A percentile compares a stretch with the other conserved stretches of the same genome.
Evolutionary conservation across 306 rosid genomes (phyloP).

Genomic region (Betula pendula): DNA sequence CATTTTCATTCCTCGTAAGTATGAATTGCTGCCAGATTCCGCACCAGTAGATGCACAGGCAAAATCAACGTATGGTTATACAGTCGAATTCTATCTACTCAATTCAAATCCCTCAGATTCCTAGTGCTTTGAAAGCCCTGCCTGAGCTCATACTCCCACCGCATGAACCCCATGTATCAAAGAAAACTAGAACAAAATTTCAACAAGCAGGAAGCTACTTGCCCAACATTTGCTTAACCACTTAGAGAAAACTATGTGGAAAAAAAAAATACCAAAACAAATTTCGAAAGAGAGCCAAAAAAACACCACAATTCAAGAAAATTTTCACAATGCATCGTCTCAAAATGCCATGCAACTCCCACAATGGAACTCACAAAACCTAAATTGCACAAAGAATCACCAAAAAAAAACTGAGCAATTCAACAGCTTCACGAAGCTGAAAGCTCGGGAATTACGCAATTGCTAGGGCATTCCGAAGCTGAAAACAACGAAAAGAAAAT

Average conservation of each 20-base stretch:
- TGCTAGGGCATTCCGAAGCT: constrained; percentile 18
- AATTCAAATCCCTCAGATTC: constrained; percentile 3
- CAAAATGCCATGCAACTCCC: constrained; percentile 18
- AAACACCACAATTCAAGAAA: constrained; percentile 27
- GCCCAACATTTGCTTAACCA: constrained; percentile 12
- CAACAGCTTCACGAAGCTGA: constrained; percentile 20
- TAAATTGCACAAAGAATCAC: constrained; percentile 7
- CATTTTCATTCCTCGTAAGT: neutral
- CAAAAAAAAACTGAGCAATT: constrained; percentile 19
- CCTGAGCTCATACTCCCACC: constrained; percentile 3
- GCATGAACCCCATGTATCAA: neutral
- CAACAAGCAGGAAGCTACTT: neutral
- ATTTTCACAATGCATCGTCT: constrained; percentile 38
- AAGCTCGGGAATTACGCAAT: constrained; percentile 12
- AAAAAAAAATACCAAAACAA: constrained; percentile 1
- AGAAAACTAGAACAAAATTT: constrained; percentile 8
- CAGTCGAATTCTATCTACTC: neutral
- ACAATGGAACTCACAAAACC: constrained; percentile 28
- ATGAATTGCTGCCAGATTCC: neutral
- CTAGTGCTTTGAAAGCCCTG: constrained; percentile 1
- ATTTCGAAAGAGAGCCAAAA: neutral
- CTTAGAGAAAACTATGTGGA: neutral
- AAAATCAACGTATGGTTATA: neutral
- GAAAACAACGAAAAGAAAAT: neutral
- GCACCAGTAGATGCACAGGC: neutral